Base-by-base conservation (phyloP, 1,284 basidiomycete species). In the Ustilago shanxiensis region DNA sequence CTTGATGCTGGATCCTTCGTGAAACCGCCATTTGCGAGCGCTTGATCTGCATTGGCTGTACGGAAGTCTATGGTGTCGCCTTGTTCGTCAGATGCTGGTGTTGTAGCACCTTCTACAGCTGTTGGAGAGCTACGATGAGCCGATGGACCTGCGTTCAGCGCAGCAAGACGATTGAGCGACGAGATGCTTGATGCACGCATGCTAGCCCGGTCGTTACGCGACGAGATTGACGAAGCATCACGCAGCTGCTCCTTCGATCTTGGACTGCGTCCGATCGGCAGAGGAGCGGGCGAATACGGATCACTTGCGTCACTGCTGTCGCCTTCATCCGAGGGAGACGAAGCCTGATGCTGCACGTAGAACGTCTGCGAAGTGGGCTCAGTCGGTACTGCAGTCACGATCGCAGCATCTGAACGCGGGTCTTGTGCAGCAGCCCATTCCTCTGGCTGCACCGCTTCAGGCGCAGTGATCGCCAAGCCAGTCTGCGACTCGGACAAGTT, bases 261-360 rank as follows among this genome's bases (percentile, higher is more conserved):
- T 18, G 64, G 64, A 29, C 64, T 72, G 28, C 70, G 59, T n/a
- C 70, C 70, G 33, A 72, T 60, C 10, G 70, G 70, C 31, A 60
- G 16, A 24, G 70, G 70, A 3, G 70, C 70, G 4, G 64, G 70
- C 45, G 70, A 72, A 60, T 72, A 72, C 1, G 70, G 70, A 35
- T 72, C 70, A 47, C 64, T 67, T 20, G 56, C 60, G 14, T 62
- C 60, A 35, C 64, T 67, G 31, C 16, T 44, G 13, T 55, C 33
- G 11, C 51, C 55, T 26, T 72, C 60, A 9, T 72, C 28, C 2
- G 59, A 62, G 1, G 69, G 55, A 1, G 69, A 66, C 13, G 69
- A 66, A 20, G 65, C 63, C 44, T 45, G 20, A 26, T 71, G 69
- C 41, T 61, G 61, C 6, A 71, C 41, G 33, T 61, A 54, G 39